Evolutionary conservation across 257 asterid species (phyloP), one percentile per base, ranked within the genome.

Genomic region (Cordia subcordata): DNA sequence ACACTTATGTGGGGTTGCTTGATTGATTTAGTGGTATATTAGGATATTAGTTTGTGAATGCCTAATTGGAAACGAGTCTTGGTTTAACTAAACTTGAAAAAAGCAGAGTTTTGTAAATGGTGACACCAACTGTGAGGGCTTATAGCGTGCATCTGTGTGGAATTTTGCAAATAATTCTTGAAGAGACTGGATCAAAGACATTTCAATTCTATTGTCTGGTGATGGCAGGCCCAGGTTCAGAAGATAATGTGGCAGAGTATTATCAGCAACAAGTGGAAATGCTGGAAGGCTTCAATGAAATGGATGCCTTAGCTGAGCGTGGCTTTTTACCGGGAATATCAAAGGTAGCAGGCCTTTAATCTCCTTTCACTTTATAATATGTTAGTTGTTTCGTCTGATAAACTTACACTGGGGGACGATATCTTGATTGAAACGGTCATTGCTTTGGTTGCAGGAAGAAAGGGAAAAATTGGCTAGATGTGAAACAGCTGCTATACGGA

Each of bases 211-310:
- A 27, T 27, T 27, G 35, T 6, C 10, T 68, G 72, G 51, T 65
- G 62, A 37, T 72, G 62, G 22, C 57, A 53, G 57, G 38, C 35
- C 57, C 69, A 69, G 85, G 77, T 53, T 66, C 73, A 33, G 85
- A 79, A 70, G 80, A 79, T 58, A 64, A 64, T 18, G 70, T 79
- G 10, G 81, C 85, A 1, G 82, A 72, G 35, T 79, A 79, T 54
- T 79, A 79, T 68, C 82, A 79, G 51, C 85, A 79, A 49, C 85
- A 74, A 42, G 83, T 74, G 14, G 83, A 78, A 68, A 78, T 78
- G 83, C 72, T 78, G 22, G 83, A 61, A 59, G 78, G 83, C 13
- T 78, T 78, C 66, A 78, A 60, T 62, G 77, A 74, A 74, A 78
- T 78, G 83, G 83, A 78, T 68, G 71, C 74, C 63, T 72, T 78